A percentile compares a stretch with the other conserved stretches of the same genome.
Conservation (phyloP, 208 protist genomes). For the Trichomonas tenax region DNA sequence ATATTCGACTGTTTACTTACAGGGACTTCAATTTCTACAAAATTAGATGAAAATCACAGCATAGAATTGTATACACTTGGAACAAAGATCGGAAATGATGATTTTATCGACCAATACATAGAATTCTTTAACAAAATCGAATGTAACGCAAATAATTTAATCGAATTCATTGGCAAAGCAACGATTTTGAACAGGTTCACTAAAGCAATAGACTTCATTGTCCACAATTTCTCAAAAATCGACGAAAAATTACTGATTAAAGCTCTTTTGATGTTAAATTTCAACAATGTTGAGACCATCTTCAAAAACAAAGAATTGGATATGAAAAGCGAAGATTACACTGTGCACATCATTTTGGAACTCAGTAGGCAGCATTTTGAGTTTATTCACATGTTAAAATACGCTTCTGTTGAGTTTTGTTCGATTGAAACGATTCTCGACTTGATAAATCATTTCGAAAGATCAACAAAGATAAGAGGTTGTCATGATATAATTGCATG, state of each 20-base stretch:
- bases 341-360: not conserved
- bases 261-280: not conserved
- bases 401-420: not conserved
- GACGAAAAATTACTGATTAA: not conserved
- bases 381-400: not conserved
- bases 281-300: not conserved
- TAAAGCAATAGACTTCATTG: not conserved
- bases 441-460: not conserved
- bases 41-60: not conserved
- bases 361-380: not conserved
- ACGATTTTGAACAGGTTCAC: not conserved
- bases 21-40: not conserved
- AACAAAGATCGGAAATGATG: not conserved
- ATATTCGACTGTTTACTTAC: not conserved
- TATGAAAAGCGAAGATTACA: not conserved
- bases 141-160: not conserved
- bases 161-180: not conserved
- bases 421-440: not conserved
- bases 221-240: not conserved
- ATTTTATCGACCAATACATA: not conserved
- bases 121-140: not conserved
- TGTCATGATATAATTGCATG: not conserved
- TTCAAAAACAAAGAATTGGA: not conserved
- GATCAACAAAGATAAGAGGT: not conserved
- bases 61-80: not conserved